Base-by-base conservation (phyloP, 2,329 filamentous ascomycete species). In the Nemania serpens region DNA sequence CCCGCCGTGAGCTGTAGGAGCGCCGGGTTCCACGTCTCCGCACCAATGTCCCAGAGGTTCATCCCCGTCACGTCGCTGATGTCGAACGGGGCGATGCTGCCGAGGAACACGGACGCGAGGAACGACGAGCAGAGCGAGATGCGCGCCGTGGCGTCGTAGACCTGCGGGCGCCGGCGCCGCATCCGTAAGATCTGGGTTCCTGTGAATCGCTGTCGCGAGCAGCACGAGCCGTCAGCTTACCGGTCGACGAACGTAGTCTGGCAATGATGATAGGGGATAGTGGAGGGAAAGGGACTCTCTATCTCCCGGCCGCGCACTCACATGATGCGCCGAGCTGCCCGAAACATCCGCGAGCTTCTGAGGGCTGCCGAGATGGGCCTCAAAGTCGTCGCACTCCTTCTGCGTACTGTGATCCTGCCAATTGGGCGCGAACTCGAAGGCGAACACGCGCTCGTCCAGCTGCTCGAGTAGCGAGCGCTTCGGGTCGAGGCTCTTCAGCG, bases 331-430 rank as follows among this genome's bases (percentile, higher is more conserved):
- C 67, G 93, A 90, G 74, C 94, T 97, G 33, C 95, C 95, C 10
- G 95, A 97, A 18, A 85, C 86, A 54, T 89, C 77, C 0, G 95
- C 95, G 68, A 99, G 78, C 64, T 83, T 82, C 70, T 89, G 83
- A 2, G 85, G 80, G 6, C 81, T 81, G 0, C 90, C 91, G 7
- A 97, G 78, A 55, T 81, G 80, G 5, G 79, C 83, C 75, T 98
- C 93, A 72, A 98, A 98, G 65, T 85, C 82, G 74, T 97, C 93
- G 73, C 93, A 97, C 78, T 99, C 91, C 67, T 82, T 82, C 78
- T 97, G 93, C 1, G 95, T 98, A 77, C 93, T 97, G 63, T 93
- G 90, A 75, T 99, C 95, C 78, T 98, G 95, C 95, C 95, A 99
- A 75, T 98, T 99, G 7, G 95, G 95, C 66, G 91, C 93, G 78